phyloP scores from a whole-genome alignment of 2,329 filamentous ascomycete genomes.

The Talaromyces sp. region DNA sequence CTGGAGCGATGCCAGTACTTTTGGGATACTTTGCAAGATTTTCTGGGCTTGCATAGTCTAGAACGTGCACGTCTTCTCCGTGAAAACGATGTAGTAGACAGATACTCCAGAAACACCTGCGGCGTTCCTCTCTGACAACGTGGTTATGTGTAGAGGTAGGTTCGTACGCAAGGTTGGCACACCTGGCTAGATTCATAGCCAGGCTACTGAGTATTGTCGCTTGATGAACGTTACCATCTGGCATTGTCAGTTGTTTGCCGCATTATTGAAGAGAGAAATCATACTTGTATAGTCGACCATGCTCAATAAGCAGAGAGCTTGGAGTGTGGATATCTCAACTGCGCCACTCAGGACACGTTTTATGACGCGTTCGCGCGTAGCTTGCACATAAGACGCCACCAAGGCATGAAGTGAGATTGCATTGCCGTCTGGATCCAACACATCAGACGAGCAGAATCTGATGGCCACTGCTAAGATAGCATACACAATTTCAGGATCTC shows the following conservation, averaged over 20 bases:
- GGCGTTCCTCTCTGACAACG: constrained; percentile 33
- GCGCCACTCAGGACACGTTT: constrained; percentile 40
- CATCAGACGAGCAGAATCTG: constrained; percentile 41
- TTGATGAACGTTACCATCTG: constrained; percentile 40
- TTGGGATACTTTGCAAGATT: constrained; percentile 41
- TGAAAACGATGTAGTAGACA: constrained; percentile 46
- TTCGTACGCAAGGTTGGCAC: constrained; percentile 46
- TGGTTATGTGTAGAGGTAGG: constrained; percentile 23
- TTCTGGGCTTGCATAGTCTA: constrained; percentile 36
- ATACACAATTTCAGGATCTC: constrained; percentile 40
- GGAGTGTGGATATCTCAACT: constrained; percentile 45
- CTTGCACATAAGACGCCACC: constrained; percentile 40
- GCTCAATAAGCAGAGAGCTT: constrained; percentile 43
- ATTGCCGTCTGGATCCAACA: constrained; percentile 25
- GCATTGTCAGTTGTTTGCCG: not conserved
- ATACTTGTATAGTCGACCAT: constrained; percentile 45
- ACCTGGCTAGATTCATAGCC: constrained; percentile 48
- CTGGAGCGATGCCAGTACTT: constrained; percentile 34
- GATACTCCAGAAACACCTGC: constrained; percentile 46
- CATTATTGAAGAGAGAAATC: not conserved
- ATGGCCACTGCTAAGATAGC: constrained; percentile 43
- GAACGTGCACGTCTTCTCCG: constrained; percentile 43
- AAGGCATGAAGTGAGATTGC: constrained; percentile 21
- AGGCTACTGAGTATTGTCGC: constrained; percentile 42
- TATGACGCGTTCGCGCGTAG: constrained; percentile 40